Percentiles rank a stretch among this genome's conserved stretches.
phyloP scores from a whole-genome alignment of 2,329 filamentous ascomycete genomes.

The Fusarium brachygibbosum region DNA sequence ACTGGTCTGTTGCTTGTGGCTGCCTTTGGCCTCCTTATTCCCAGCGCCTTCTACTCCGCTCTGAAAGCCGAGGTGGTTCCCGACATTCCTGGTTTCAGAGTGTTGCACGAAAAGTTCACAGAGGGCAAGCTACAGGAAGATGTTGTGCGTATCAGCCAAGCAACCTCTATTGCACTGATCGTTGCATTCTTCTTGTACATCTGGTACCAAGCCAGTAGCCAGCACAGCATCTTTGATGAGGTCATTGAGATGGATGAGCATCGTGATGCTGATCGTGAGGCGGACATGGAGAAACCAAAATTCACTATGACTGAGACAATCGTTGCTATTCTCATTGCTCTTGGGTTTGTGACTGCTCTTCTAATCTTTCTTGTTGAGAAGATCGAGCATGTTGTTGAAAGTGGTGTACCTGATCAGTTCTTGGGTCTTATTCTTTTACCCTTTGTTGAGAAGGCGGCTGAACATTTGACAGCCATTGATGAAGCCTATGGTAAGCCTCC shows the following conservation, averaged over 20 bases:
- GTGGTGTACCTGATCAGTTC: conserved; percentile 52
- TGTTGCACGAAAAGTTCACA: conserved; percentile 50
- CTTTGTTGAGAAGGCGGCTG: conserved; percentile 78
- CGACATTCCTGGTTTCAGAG: conserved; percentile 38
- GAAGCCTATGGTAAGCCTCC: conserved; percentile 71
- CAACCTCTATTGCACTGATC: conserved; percentile 72
- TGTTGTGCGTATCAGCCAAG: conserved; percentile 71
- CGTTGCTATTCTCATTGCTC: conserved; percentile 68
- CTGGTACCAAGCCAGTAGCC: conserved; percentile 73
- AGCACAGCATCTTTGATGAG: conserved; percentile 72
- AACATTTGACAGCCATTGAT: conserved; percentile 77
- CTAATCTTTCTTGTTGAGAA: conserved; percentile 76
- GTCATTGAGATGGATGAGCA: conserved; percentile 66
- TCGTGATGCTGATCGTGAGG: conserved; percentile 68
- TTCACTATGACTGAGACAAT: conserved; percentile 75
- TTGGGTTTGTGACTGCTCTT: conserved; percentile 73
- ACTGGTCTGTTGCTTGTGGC: conserved; percentile 75
- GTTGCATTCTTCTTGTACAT: conserved; percentile 70
- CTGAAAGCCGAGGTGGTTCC: conserved; percentile 50
- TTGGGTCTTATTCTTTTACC: conserved; percentile 73
- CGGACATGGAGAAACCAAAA: conserved; percentile 70
- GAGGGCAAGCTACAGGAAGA: conserved; percentile 58
- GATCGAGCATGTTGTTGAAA: conserved; percentile 65
- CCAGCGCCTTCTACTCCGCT: conserved; percentile 55
- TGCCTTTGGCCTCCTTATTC: conserved; percentile 54